Base-by-base conservation (phyloP, 2,329 filamentous ascomycete genomes). In the Colletotrichum karsti region DNA sequence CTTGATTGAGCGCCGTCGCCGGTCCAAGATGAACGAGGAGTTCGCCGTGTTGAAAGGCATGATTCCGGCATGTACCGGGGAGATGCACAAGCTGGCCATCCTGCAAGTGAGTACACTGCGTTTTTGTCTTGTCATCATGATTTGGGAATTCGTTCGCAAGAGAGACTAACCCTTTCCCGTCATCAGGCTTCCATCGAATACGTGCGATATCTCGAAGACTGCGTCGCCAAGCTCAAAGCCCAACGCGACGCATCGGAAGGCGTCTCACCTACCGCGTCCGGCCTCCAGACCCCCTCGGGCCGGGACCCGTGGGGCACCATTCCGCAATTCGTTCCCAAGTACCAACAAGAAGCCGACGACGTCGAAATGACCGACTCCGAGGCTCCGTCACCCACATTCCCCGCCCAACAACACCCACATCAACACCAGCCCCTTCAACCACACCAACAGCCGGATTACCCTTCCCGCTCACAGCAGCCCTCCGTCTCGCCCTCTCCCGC, bases 1-100 rank as follows among this genome's bases (percentile, higher is more conserved):
- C 75, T 82, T 98, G 72, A 99, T 98, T 73, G 96, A 99, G 82
- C 87, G 96, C 50, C 85, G 95, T 65, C 85, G 96, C 74, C 87
- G 96, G 70, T 97, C 93, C 12, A 99, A 98, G 84, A 99, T 98
- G 95, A 98, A 99, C 73, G 95, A 98, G 78, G 96, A 98, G 81
- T 98, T 98, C 82, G 92, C 90, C 2, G 92, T 97, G 15, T 82
- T 98, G 72, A 98, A 98, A 81, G 89, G 92, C 74, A 94, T 99
- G 93, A 97, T 98, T 64, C 96, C 96, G 1, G 95, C 96, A 2
- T 98, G 96, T 79, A 90, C 88, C n/a, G 95, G 94, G 7, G 95
- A 98, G 76, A 98, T 98, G 96, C 96, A 98, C 80, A 99, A 99
- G 81, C 83, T 98, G 64, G 94, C 95, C 15, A 98, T 98, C 73